Evolutionary conservation across 2,329 filamentous ascomycete species (phyloP).

Genomic region (Trichoderma breve): DNA sequence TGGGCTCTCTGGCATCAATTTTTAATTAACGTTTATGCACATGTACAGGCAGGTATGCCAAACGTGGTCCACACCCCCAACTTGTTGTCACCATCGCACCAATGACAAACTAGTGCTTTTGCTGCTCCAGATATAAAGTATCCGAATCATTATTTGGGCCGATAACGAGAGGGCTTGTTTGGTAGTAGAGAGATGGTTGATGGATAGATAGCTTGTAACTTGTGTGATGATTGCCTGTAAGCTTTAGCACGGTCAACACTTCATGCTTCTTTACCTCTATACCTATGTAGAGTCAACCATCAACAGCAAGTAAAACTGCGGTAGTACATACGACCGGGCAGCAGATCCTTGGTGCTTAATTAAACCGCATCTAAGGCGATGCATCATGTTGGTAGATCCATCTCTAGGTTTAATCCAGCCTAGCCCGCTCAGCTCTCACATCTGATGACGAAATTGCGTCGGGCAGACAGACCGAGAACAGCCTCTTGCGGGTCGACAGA

Average conservation of each 20-base stretch:
- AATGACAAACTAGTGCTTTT: neutral
- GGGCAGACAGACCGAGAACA: neutral
- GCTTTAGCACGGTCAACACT: neutral
- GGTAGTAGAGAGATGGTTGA: neutral
- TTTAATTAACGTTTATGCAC: neutral
- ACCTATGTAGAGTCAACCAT: neutral
- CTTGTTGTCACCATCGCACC: neutral
- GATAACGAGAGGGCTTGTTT: neutral
- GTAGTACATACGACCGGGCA: neutral
- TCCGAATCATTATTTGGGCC: neutral
- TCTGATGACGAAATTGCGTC: constrained; percentile 8
- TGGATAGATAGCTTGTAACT: neutral
- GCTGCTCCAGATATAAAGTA: neutral
- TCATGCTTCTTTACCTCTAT: neutral
- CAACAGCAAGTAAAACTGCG: neutral
- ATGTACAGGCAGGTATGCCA: neutral
- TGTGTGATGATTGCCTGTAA: neutral
- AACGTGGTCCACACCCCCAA: constrained; percentile 1
- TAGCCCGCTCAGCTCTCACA: constrained; percentile 13
- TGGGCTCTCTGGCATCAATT: neutral
- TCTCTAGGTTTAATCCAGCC: constrained; percentile 16
- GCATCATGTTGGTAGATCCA: constrained; percentile 1
- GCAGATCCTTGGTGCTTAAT: neutral
- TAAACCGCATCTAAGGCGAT: neutral
- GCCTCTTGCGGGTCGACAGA: neutral